Conservation (phyloP, 768 basidiomycete species). For the Mycena rebaudengoi region DNA sequence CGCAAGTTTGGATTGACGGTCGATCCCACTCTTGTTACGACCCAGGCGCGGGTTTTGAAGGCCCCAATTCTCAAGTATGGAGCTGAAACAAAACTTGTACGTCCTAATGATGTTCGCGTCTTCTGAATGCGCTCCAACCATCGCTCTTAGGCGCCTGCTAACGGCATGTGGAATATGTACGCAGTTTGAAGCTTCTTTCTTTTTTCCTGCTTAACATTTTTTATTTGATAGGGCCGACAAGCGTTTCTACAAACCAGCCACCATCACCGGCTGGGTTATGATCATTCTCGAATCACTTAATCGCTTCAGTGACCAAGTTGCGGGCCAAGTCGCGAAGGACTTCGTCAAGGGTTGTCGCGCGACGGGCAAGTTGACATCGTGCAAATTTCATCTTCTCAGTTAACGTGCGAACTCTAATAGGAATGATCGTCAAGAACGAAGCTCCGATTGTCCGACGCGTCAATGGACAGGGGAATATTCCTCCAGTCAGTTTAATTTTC, state of each 20-base stretch:
- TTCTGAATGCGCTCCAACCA: not conserved
- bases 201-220: conserved; percentile 39
- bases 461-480: conserved; percentile 63
- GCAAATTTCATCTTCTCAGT: not conserved
- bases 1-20: conserved; percentile 53
- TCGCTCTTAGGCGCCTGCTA: conserved; percentile 55
- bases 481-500: conserved; percentile 44
- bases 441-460: conserved; percentile 60
- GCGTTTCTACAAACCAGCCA: conserved; percentile 63
- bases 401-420: conserved; percentile 52
- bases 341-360: conserved; percentile 55
- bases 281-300: conserved; percentile 69
- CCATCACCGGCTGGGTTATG: conserved; percentile 68
- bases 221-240: conserved; percentile 66
- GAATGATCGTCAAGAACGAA: conserved; percentile 61
- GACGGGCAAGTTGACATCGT: conserved; percentile 63
- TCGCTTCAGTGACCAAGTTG: conserved; percentile 58
- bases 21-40: conserved; percentile 42
- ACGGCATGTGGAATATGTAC: conserved; percentile 83
- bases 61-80: conserved; percentile 62
- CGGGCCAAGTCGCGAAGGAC: conserved; percentile 60
- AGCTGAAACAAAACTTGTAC: conserved; percentile 46
- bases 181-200: not conserved
- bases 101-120: conserved; percentile 26
- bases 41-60: conserved; percentile 55